phyloP scores from a whole-genome alignment of 108 stramenopile genomes.

The Cyclotella baltica region DNA sequence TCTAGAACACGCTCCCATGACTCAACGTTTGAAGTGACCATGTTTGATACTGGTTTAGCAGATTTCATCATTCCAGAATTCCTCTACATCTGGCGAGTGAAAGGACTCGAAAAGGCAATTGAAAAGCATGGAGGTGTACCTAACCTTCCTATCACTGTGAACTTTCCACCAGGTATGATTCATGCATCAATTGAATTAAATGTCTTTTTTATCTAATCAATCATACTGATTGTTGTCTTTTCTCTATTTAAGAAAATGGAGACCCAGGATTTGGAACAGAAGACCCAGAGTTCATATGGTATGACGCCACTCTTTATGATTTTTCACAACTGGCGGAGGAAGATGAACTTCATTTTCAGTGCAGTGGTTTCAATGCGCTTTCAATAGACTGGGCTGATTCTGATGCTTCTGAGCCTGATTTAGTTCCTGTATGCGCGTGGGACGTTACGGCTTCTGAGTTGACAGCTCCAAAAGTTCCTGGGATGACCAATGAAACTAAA shows the following conservation, averaged over 20 bases:
- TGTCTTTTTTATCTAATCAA: neutral
- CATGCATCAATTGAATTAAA: neutral
- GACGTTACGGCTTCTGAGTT: conserved; percentile 47
- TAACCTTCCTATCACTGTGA: conserved; percentile 54
- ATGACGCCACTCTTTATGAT: conserved; percentile 24
- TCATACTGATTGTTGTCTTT: neutral
- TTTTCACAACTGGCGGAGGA: conserved; percentile 37
- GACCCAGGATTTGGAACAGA: conserved; percentile 25
- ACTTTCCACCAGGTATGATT: conserved; percentile 39
- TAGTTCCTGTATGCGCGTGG: conserved; percentile 64
- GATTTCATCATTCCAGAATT: conserved; percentile 77
- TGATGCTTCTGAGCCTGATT: conserved; percentile 1
- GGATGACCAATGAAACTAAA: conserved; percentile 57
- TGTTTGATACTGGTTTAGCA: conserved; percentile 72
- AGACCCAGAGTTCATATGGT: conserved; percentile 55
- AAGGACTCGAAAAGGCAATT: conserved; percentile 66
- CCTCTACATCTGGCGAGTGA: conserved; percentile 61
- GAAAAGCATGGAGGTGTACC: conserved; percentile 26
- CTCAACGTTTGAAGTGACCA: conserved; percentile 76
- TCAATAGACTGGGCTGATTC: conserved; percentile 27
- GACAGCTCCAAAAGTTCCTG: conserved; percentile 49
- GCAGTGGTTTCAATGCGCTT: conserved; percentile 55
- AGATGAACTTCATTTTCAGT: conserved; percentile 45
- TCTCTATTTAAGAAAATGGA: neutral
- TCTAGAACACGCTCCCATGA: conserved; percentile 51